Evolutionary conservation across 805 yeast species (phyloP).

Genomic region (Candida multigemmis): DNA sequence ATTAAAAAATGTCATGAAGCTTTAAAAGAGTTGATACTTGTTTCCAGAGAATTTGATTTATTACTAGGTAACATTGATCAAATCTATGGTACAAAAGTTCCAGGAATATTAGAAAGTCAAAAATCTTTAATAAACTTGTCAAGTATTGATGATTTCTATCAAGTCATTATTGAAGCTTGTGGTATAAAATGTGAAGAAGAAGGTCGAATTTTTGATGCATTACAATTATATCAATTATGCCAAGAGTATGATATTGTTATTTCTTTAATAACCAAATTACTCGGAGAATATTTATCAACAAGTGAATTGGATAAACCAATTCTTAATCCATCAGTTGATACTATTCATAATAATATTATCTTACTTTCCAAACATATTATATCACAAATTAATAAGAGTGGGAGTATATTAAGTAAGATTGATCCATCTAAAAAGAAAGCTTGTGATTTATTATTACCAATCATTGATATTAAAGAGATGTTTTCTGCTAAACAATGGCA

Average conservation of each 20-base stretch:
- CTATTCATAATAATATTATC: conserved; percentile 39
- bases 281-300: conserved; percentile 70
- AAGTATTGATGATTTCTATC: conserved; percentile 52
- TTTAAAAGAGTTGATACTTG: conserved; percentile 72
- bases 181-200: conserved; percentile 87
- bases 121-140: conserved; percentile 52
- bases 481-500: conserved; percentile 54
- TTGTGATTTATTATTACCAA: conserved; percentile 51
- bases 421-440: conserved; percentile 52
- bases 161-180: conserved; percentile 71
- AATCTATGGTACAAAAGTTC: conserved; percentile 59
- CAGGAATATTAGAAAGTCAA: conserved; percentile 80
- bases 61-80: conserved; percentile 76
- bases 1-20: conserved; percentile 63
- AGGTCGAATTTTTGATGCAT: conserved; percentile 79
- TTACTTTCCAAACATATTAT: conserved; percentile 36
- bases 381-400: conserved; percentile 43
- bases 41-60: conserved; percentile 75
- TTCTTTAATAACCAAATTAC: conserved; percentile 57
- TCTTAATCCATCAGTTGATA: conserved; percentile 19
- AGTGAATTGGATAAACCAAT: conserved; percentile 60
- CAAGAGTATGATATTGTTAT: conserved; percentile 83
- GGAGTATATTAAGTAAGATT: conserved; percentile 49
- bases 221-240: conserved; percentile 76
- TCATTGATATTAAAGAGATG: conserved; percentile 58